Conservation (phyloP, 805 yeast species). For the Yamadazyma akitaensis region DNA sequence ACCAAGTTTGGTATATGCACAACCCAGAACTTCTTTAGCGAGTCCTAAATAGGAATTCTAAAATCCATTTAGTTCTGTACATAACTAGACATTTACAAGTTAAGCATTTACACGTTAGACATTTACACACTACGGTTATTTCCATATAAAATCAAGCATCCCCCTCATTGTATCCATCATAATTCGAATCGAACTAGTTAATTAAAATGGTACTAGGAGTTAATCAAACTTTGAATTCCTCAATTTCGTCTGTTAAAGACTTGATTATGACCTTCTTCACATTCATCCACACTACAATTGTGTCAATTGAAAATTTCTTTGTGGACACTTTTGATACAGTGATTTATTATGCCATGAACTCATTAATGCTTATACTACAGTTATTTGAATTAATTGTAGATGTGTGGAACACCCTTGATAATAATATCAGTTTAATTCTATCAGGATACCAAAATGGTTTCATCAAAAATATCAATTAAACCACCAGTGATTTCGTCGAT, state of each 20-base stretch:
- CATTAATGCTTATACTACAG: slow-evolving; percentile 10
- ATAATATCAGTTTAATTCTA: slow-evolving; percentile 7
- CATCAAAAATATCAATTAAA: slow-evolving; percentile 13
- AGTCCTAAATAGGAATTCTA: neutral
- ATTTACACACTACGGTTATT: neutral
- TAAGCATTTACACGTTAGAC: neutral
- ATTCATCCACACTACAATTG: neutral
- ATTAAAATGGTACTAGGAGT: neutral
- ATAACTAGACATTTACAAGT: no score
- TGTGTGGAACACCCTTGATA: neutral
- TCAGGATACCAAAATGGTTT: slow-evolving; percentile 14
- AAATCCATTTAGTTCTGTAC: neutral
- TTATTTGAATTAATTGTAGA: slow-evolving; percentile 10
- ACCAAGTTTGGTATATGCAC: neutral
- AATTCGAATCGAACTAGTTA: neutral
- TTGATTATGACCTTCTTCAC: neutral
- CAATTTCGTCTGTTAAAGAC: neutral
- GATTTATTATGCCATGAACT: slow-evolving; percentile 13
- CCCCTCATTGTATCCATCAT: neutral
- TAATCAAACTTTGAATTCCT: neutral
- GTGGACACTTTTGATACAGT: slow-evolving; percentile 10
- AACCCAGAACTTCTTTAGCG: neutral
- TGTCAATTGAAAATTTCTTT: neutral
- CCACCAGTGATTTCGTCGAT: neutral
- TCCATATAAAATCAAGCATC: neutral